phyloP scores from a whole-genome alignment of 306 rosid genomes.

The Alnus rubra region DNA sequence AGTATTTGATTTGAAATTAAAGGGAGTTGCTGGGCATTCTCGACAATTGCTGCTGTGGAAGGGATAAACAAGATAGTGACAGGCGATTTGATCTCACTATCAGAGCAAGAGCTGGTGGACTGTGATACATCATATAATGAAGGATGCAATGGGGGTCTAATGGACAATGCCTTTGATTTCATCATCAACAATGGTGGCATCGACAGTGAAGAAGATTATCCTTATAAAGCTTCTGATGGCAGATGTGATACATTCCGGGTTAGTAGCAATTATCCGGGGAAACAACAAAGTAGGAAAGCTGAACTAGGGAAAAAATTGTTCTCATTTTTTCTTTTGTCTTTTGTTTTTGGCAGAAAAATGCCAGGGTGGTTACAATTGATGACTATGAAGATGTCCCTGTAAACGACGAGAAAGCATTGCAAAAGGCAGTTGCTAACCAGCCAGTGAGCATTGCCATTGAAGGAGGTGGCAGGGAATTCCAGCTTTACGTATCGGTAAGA shows the following conservation, averaged over 20 bases:
- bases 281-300: neutral
- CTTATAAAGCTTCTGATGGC: slow-evolving; percentile 56
- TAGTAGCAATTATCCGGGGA: slow-evolving; percentile 19
- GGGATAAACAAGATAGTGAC: slow-evolving; percentile 85
- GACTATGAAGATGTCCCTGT: slow-evolving; percentile 63
- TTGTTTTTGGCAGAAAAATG: slow-evolving; percentile 62
- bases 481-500: slow-evolving; percentile 72
- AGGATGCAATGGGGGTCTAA: slow-evolving; percentile 85
- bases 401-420: slow-evolving; percentile 61
- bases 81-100: slow-evolving; percentile 63
- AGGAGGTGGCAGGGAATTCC: slow-evolving; percentile 80
- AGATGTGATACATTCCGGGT: slow-evolving; percentile 66
- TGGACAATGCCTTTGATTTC: slow-evolving; percentile 77
- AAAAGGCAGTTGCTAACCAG: slow-evolving; percentile 74
- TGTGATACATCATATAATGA: slow-evolving; percentile 69
- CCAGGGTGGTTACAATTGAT: slow-evolving; percentile 71
- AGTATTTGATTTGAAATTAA: slow-evolving; percentile 5
- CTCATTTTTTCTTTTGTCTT: neutral
- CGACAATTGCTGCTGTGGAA: slow-evolving; percentile 71
- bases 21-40: slow-evolving; percentile 98
- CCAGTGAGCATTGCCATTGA: slow-evolving; percentile 85
- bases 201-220: slow-evolving; percentile 81
- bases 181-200: slow-evolving; percentile 83
- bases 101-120: slow-evolving; percentile 89
- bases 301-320: neutral